phyloP scores from a whole-genome alignment of 148 eudicot species.

The Heliosperma pusillum region DNA sequence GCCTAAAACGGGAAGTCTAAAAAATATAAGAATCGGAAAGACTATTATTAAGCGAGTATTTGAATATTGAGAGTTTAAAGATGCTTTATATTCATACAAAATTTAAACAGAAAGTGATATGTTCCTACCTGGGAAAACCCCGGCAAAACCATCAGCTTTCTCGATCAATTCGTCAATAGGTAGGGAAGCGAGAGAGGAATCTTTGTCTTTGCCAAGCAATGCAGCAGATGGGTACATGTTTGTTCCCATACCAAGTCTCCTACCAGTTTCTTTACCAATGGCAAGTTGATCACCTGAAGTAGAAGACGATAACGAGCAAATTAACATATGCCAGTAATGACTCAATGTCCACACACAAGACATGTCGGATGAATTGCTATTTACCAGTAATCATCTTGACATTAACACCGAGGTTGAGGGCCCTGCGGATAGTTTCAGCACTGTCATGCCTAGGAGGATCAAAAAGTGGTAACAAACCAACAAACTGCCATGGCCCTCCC shows the following conservation, averaged over 20 bases:
- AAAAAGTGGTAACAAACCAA: constrained; percentile 78
- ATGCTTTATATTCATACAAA: neutral
- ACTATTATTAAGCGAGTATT: neutral
- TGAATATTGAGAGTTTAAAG: neutral
- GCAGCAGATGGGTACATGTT: constrained; percentile 95
- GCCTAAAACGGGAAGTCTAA: too few species aligned
- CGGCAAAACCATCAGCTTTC: constrained; percentile 96
- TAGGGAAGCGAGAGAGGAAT: constrained; percentile 54
- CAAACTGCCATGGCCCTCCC: constrained; percentile 90
- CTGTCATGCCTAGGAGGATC: constrained; percentile 96
- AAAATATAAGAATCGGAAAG: too few species aligned
- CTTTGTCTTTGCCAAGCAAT: constrained; percentile 77
- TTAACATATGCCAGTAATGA: neutral
- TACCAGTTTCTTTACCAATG: constrained; percentile 91
- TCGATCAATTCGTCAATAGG: constrained; percentile 86
- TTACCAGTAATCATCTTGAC: constrained; percentile 96
- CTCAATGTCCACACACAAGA: neutral
- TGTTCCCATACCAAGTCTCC: constrained; percentile 95
- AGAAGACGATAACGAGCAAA: neutral
- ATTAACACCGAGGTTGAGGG: constrained; percentile 88
- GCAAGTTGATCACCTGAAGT: constrained; percentile 87
- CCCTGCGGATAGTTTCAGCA: constrained; percentile 87
- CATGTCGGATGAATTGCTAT: neutral
- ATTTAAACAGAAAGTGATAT: neutral
- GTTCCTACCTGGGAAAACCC: constrained; percentile 81